Evolutionary conservation across 2,329 filamentous ascomycete genomes (phyloP).

Genomic region (Hymenoscyphus albidus): DNA sequence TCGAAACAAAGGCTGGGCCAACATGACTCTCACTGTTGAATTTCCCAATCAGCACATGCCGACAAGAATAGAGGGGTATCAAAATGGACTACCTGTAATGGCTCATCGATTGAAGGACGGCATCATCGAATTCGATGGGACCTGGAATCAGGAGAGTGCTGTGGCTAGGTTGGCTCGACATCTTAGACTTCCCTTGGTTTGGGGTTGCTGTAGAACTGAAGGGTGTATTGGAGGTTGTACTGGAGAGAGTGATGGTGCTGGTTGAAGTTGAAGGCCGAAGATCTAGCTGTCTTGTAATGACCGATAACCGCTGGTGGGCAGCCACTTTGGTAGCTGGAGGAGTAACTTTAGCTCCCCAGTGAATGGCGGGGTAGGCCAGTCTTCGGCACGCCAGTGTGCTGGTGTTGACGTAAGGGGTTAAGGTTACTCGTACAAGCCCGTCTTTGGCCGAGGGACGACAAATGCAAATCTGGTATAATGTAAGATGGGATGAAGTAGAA

Average conservation of each 20-base stretch:
- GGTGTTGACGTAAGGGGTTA: background rate
- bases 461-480: background rate
- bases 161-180: constrained; percentile 61
- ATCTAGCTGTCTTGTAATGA: constrained; percentile 39
- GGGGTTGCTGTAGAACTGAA: constrained; percentile 21
- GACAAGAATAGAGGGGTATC: background rate
- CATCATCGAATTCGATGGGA: constrained; percentile 98
- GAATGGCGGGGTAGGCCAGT: constrained; percentile 22
- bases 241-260: constrained; percentile 30
- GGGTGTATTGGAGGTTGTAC: background rate
- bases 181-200: constrained; percentile 33
- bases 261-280: constrained; percentile 32
- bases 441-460: background rate
- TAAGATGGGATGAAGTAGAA: background rate
- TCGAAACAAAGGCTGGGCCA: constrained; percentile 79
- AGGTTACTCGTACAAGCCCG: background rate
- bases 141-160: constrained; percentile 88
- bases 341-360: background rate
- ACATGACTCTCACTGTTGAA: constrained; percentile 82
- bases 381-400: constrained; percentile 1
- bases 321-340: constrained; percentile 19
- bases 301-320: constrained; percentile 34
- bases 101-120: constrained; percentile 88
- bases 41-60: background rate
- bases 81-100: constrained; percentile 70